Evolutionary conservation across 2,329 filamentous ascomycete species (phyloP).

Genomic region (Pseudopyrenochaeta lycopersici): DNA sequence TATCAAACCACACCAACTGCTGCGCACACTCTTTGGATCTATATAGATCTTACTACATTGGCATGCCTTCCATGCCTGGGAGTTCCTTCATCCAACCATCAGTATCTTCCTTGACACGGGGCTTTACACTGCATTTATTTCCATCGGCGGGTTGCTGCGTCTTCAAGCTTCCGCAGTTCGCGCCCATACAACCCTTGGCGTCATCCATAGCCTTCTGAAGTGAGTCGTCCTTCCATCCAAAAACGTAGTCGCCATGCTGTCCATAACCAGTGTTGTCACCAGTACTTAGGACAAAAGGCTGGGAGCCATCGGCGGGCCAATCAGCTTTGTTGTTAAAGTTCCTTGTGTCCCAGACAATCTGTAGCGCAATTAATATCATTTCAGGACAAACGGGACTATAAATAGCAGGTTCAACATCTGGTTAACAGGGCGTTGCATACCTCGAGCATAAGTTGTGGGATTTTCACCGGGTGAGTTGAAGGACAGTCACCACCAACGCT

Average conservation of each 20-base stretch:
- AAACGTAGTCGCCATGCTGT: conserved; percentile 41
- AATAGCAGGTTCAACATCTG: neutral
- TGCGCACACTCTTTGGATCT: too few species aligned
- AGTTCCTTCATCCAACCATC: conserved; percentile 32
- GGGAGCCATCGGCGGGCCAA: conserved; percentile 39
- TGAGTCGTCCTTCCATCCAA: conserved; percentile 41
- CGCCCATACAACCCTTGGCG: conserved; percentile 38
- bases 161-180: conserved; percentile 34
- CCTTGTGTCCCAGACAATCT: conserved; percentile 55
- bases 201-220: conserved; percentile 44
- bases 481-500: conserved; percentile 50
- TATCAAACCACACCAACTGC: too few species aligned
- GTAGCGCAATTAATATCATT: neutral
- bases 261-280: conserved; percentile 35
- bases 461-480: conserved; percentile 54
- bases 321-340: conserved; percentile 47
- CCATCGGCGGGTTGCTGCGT: conserved; percentile 32
- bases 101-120: conserved; percentile 32
- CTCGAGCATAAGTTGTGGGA: conserved; percentile 58
- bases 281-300: conserved; percentile 37
- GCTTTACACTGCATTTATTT: conserved; percentile 32
- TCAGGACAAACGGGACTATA: neutral
- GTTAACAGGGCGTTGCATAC: conserved; percentile 16
- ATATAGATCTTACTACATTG: conserved; percentile 1
- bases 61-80: conserved; percentile 25